phyloP scores from a whole-genome alignment of 305 asterid species.

The Fraxinus floribunda region DNA sequence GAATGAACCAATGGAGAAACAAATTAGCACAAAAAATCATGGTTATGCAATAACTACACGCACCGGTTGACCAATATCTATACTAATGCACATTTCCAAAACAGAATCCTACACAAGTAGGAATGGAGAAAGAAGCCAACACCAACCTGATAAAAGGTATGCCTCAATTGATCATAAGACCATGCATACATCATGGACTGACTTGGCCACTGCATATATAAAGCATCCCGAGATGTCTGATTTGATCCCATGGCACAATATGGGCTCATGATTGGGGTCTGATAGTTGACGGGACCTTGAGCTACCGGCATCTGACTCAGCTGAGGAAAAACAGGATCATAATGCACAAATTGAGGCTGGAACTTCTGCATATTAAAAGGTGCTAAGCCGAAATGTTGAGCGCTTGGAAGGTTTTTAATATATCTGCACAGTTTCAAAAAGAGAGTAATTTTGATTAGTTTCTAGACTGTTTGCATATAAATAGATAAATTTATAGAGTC shows the following conservation, averaged over 20 bases:
- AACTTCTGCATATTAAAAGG: conserved; percentile 60
- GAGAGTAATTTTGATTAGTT: background rate
- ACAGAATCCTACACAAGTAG: background rate
- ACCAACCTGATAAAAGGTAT: conserved; percentile 66
- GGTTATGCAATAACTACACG: background rate
- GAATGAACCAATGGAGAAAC: background rate
- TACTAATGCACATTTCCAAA: background rate
- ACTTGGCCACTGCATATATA: conserved; percentile 80
- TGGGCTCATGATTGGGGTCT: conserved; percentile 59
- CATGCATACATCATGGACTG: conserved; percentile 89
- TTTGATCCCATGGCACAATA: conserved; percentile 65
- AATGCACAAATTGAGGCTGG: conserved; percentile 69
- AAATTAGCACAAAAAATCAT: background rate
- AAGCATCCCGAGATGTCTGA: conserved; percentile 57
- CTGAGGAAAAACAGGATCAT: conserved; percentile 70
- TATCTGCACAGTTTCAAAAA: conserved; percentile 46
- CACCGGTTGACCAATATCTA: background rate
- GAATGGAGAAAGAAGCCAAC: background rate
- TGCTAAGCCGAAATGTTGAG: conserved; percentile 48
- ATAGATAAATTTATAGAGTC: background rate
- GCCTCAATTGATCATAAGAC: conserved; percentile 81
- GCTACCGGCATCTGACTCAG: conserved; percentile 55
- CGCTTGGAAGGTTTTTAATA: conserved; percentile 52
- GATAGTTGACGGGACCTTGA: conserved; percentile 62
- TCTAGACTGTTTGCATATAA: background rate